phyloP scores from a whole-genome alignment of 1,284 basidiomycete species.

The Sphagnurus paluster region DNA sequence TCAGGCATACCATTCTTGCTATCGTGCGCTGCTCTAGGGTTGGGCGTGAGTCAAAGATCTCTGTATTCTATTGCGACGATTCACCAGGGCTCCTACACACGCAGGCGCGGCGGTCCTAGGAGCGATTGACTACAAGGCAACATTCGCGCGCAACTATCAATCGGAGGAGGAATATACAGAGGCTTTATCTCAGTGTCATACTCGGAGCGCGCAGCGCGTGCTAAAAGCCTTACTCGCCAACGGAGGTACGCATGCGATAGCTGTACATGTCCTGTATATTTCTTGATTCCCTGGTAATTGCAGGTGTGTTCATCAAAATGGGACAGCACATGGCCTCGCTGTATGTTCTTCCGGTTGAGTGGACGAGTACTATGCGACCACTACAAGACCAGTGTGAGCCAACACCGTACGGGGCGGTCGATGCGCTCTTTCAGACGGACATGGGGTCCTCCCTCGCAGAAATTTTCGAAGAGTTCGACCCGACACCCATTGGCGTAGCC shows the following conservation, averaged over 20 bases:
- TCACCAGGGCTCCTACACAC: neutral
- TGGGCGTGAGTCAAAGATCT: conserved; percentile 44
- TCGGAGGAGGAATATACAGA: conserved; percentile 55
- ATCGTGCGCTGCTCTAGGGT: conserved; percentile 74
- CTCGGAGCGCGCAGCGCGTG: conserved; percentile 75
- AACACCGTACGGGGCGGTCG: conserved; percentile 70
- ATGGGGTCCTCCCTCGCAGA: conserved; percentile 66
- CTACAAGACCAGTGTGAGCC: conserved; percentile 87
- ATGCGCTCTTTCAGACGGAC: conserved; percentile 71
- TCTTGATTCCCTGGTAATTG: conserved; percentile 1
- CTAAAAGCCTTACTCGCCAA: conserved; percentile 82
- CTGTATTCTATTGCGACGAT: neutral
- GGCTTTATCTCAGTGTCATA: conserved; percentile 79
- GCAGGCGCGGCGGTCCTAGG: conserved; percentile 55
- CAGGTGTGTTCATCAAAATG: conserved; percentile 89
- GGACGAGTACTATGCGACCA: conserved; percentile 65
- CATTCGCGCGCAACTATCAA: conserved; percentile 61
- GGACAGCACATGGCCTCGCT: conserved; percentile 87
- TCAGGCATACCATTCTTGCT: conserved; percentile 64
- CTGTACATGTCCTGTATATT: neutral
- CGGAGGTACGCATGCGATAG: conserved; percentile 58
- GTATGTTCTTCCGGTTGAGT: conserved; percentile 78
- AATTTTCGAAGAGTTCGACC: conserved; percentile 83
- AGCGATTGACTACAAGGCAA: conserved; percentile 84
- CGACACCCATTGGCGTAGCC: conserved; percentile 91